phyloP scores from a whole-genome alignment of 2,329 filamentous ascomycete species.

The Dactylellina haptotyla region DNA sequence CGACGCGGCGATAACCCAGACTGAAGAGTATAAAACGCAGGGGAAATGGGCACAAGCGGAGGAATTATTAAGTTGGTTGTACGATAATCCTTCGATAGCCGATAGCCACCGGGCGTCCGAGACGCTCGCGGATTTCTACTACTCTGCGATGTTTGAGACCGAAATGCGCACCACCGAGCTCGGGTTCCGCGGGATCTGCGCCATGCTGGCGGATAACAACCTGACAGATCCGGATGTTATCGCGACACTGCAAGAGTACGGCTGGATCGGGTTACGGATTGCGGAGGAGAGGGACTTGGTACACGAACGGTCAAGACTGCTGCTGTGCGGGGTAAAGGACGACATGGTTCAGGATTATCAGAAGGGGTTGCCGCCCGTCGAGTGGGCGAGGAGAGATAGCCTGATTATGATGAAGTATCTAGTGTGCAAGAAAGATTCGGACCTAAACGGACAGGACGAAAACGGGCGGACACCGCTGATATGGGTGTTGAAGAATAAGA shows the following conservation, averaged over 20 bases:
- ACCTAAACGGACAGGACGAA: conserved; percentile 19
- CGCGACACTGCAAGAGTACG: conserved; percentile 19
- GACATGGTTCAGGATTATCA: conserved; percentile 22
- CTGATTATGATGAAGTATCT: conserved; percentile 30
- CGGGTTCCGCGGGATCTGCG: conserved; percentile 32
- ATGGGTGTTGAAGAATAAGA: conserved; percentile 35
- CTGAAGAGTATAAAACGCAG: conserved; percentile 10
- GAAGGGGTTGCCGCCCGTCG: neutral
- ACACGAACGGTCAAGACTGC: conserved; percentile 4
- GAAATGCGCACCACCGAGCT: conserved; percentile 2
- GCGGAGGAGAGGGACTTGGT: conserved; percentile 25
- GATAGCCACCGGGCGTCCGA: conserved; percentile 1
- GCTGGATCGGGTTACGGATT: conserved; percentile 36
- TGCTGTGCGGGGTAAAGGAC: conserved; percentile 23
- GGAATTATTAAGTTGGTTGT: conserved; percentile 20
- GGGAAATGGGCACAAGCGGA: conserved; percentile 20
- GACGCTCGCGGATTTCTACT: conserved; percentile 22
- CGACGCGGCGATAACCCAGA: conserved; percentile 13
- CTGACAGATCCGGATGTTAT: neutral
- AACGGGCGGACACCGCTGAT: conserved; percentile 22
- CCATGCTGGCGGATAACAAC: conserved; percentile 20
- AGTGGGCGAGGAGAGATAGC: conserved; percentile 32
- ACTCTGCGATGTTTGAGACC: conserved; percentile 29
- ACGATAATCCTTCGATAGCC: conserved; percentile 1
- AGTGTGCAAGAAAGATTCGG: neutral